A percentile compares a stretch with the other conserved stretches of the same genome.
Evolutionary conservation across 225 moss, liverwort and hornwort genomes (phyloP).

Genomic region (Neckera pumila): DNA sequence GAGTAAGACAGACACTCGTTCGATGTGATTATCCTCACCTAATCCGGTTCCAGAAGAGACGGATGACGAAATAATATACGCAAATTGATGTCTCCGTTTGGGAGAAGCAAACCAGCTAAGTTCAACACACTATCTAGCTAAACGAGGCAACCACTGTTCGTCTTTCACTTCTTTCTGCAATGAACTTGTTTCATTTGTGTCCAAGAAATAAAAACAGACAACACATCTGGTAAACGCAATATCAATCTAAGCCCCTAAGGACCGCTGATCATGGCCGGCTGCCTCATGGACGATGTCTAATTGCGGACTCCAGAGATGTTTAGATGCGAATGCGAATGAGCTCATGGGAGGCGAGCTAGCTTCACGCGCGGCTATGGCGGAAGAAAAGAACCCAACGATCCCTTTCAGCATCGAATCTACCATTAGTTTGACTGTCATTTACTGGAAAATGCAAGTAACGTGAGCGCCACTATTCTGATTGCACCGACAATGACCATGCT

Average conservation of each 20-base stretch:
- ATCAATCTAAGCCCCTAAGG: background rate
- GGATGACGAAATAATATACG: background rate
- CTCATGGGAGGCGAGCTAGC: background rate
- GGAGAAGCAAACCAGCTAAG: background rate
- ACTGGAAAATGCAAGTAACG: background rate
- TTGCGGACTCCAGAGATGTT: background rate
- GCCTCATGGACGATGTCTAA: background rate
- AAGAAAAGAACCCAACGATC: background rate
- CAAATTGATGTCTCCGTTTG: background rate
- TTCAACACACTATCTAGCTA: background rate
- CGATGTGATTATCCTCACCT: background rate
- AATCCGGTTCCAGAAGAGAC: background rate
- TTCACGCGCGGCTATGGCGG: background rate
- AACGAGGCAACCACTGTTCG: background rate
- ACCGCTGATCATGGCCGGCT: background rate
- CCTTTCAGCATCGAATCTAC: background rate
- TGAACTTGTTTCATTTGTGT: background rate
- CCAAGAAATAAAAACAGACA: background rate
- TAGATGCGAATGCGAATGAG: background rate
- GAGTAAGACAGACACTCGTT: background rate
- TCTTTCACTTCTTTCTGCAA: background rate
- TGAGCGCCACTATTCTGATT: background rate
- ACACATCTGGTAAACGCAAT: background rate
- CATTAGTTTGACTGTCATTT: background rate
- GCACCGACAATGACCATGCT: slow-evolving; percentile 1